Conservation (phyloP, 805 yeast genomes). For the Kuraishia hungarica region DNA sequence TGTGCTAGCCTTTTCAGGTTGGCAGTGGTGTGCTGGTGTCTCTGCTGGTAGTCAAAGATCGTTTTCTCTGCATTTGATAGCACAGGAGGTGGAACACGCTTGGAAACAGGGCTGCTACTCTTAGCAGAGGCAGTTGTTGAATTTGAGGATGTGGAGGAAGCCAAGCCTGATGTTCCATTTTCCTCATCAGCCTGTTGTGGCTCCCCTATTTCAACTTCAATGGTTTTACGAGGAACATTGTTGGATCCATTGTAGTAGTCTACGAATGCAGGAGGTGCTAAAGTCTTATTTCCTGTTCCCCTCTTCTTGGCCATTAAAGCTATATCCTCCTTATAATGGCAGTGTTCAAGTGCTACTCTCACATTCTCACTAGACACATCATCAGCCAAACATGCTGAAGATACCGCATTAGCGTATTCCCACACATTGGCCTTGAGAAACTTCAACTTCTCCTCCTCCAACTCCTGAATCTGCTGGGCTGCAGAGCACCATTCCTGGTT, state of each 20-base stretch:
- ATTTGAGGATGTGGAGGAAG: not conserved
- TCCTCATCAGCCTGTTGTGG: not conserved
- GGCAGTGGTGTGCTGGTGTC: not conserved
- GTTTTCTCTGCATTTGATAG: not conserved
- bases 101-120: not conserved
- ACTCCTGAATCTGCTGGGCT: constrained; percentile 51
- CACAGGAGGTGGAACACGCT: not conserved
- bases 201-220: not conserved
- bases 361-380: constrained; percentile 72
- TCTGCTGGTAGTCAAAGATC: not conserved
- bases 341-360: constrained; percentile 57
- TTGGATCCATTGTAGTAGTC: constrained; percentile 37
- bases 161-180: not conserved
- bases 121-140: too few species aligned
- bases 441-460: constrained; percentile 69
- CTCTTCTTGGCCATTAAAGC: constrained; percentile 39
- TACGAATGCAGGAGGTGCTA: constrained; percentile 51
- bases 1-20: not conserved
- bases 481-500: constrained; percentile 63
- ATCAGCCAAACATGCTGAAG: constrained; percentile 68
- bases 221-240: not conserved
- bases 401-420: constrained; percentile 68
- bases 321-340: constrained; percentile 55
- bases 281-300: constrained; percentile 60
- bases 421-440: constrained; percentile 64